Percentiles rank a stretch among this genome's conserved stretches.
These are phyloP conservation scores for Nannochloris sp. DNA, from an alignment of 139 green algal species.

Conservation along the genomic window DNA sequence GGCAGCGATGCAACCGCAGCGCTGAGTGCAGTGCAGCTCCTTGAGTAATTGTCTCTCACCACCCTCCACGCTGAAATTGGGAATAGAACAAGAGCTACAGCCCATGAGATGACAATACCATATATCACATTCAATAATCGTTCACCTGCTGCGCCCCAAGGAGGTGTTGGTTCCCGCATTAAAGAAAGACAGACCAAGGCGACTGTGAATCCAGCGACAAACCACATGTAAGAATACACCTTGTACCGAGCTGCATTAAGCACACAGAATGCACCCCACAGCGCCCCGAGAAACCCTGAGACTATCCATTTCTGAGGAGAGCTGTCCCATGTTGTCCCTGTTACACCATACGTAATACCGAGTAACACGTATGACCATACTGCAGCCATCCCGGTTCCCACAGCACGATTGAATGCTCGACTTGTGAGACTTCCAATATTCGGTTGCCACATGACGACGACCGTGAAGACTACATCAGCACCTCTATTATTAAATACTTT, in stretches of 20 bases:
- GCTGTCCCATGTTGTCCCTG: background rate
- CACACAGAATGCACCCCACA: constrained; percentile 1
- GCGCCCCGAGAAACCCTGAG: background rate
- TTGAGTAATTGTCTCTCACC: background rate
- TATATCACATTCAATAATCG: background rate
- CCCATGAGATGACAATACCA: background rate
- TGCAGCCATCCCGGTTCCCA: background rate
- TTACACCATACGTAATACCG: background rate
- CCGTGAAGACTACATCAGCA: background rate
- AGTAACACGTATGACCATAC: constrained; percentile 3
- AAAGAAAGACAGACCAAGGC: background rate
- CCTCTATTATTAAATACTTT: background rate
- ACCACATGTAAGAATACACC: background rate
- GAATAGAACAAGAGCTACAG: background rate
- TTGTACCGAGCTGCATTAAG: background rate
- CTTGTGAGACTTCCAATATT: background rate
- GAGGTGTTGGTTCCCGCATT: background rate
- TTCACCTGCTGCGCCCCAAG: background rate
- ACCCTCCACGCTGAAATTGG: background rate
- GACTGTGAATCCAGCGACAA: constrained; percentile 2
- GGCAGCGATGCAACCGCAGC: background rate
- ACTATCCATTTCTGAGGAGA: background rate
- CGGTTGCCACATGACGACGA: background rate
- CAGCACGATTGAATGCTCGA: background rate
- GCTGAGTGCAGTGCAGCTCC: background rate